A percentile compares a stretch with the other conserved stretches of the same genome.
Conservation (phyloP, 495 filamentous ascomycete species). For the Penicillium waksmanii region DNA sequence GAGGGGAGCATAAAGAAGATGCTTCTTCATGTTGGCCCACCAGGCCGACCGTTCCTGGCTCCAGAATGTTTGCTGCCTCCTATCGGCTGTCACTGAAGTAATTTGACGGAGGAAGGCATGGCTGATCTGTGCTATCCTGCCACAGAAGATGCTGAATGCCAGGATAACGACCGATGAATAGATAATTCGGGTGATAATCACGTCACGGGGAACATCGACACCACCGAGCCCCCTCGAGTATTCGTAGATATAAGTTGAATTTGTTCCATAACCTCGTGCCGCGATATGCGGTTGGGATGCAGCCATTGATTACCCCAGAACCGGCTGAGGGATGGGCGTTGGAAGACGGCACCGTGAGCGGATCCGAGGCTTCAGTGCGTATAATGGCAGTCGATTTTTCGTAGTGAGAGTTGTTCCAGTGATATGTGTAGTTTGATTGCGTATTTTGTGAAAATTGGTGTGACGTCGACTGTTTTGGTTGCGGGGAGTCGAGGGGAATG, state of each 20-base stretch:
- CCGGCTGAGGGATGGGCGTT: constrained; percentile 7
- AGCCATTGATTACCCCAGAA: constrained; percentile 41
- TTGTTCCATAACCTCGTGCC: constrained; percentile 39
- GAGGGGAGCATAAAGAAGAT: constrained; percentile 81
- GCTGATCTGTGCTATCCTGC: constrained; percentile 61
- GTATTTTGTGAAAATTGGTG: neutral
- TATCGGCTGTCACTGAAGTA: constrained; percentile 58
- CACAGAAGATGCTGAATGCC: constrained; percentile 56
- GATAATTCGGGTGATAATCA: constrained; percentile 46
- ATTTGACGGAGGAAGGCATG: constrained; percentile 75
- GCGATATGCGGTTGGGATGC: constrained; percentile 30
- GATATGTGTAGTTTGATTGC: neutral
- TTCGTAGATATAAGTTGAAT: constrained; percentile 48
- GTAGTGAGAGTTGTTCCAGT: neutral
- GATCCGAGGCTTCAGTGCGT: neutral
- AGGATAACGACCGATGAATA: constrained; percentile 52
- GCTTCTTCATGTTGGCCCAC: constrained; percentile 76
- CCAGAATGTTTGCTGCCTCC: constrained; percentile 60
- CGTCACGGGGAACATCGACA: constrained; percentile 49
- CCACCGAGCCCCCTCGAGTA: constrained; percentile 48
- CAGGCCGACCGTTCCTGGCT: constrained; percentile 64
- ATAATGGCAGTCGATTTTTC: neutral
- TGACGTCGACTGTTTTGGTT: constrained; percentile 6
- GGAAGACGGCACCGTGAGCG: neutral
- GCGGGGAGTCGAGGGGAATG: constrained; percentile 11